phyloP scores from a whole-genome alignment of 108 stramenopile genomes.

The Schizochytrium sp. region DNA sequence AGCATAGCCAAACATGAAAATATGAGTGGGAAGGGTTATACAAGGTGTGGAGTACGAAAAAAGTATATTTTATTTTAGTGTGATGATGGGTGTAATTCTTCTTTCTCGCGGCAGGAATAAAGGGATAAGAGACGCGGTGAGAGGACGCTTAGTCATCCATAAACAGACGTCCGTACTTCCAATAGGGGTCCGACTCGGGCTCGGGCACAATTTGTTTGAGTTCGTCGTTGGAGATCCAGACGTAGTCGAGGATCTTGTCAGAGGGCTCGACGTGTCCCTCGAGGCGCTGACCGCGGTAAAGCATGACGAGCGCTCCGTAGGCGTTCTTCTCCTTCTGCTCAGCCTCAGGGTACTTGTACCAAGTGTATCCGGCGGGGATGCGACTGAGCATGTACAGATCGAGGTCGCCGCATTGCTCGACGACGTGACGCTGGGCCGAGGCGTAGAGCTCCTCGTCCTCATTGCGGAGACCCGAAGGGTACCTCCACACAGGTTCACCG shows the following conservation, averaged over 20 bases:
- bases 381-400: constrained; percentile 47
- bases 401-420: background rate
- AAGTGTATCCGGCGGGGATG: constrained; percentile 33
- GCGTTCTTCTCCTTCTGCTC: background rate
- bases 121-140: background rate
- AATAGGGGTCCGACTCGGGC: constrained; percentile 3
- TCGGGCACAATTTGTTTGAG: constrained; percentile 23
- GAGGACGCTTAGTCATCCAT: constrained; percentile 39
- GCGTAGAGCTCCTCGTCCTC: background rate
- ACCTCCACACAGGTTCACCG: constrained; percentile 53
- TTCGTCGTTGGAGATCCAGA: constrained; percentile 54
- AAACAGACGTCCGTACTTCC: constrained; percentile 49
- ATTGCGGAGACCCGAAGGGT: constrained; percentile 9
- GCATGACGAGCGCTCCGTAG: constrained; percentile 22
- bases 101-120: background rate
- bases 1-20: too few relatives aligned
- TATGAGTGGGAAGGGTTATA: too few relatives aligned
- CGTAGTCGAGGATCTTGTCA: background rate
- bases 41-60: too few relatives aligned
- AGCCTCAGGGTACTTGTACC: constrained; percentile 45
- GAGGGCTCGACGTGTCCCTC: constrained; percentile 6
- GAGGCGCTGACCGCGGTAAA: constrained; percentile 54
- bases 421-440: constrained; percentile 6
- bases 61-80: too few relatives aligned
- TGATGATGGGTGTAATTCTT: too few relatives aligned